Evolutionary conservation across 495 filamentous ascomycete genomes (phyloP).

Genomic region (Lasiosphaeria ovina): DNA sequence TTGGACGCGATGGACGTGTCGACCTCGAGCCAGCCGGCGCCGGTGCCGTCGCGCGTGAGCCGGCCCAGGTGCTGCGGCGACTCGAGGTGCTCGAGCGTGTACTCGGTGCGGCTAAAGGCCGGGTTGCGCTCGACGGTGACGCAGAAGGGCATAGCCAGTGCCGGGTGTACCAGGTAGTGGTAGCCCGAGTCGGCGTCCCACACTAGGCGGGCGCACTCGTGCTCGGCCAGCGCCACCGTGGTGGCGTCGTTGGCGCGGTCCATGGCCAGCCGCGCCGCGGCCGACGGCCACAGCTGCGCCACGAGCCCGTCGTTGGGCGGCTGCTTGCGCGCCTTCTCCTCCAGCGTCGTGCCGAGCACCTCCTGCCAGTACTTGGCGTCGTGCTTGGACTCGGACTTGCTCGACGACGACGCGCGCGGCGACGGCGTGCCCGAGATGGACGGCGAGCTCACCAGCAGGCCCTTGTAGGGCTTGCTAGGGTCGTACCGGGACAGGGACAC

Average conservation of each 20-base stretch:
- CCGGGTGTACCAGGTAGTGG: constrained; percentile 73
- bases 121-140: constrained; percentile 50
- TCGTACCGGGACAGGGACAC: constrained; percentile 53
- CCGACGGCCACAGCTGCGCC: constrained; percentile 68
- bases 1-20: constrained; percentile 50
- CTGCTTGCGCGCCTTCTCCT: constrained; percentile 54
- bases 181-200: constrained; percentile 62
- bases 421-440: constrained; percentile 27
- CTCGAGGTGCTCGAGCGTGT: constrained; percentile 61
- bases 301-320: constrained; percentile 67
- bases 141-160: constrained; percentile 57
- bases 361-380: constrained; percentile 47
- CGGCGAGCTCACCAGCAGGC: constrained; percentile 12
- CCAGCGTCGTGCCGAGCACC: constrained; percentile 60
- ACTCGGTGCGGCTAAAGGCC: constrained; percentile 57
- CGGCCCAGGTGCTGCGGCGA: constrained; percentile 50
- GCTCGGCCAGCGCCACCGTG: constrained; percentile 62
- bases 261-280: constrained; percentile 67
- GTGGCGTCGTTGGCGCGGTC: constrained; percentile 62
- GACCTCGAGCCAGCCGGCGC: constrained; percentile 51
- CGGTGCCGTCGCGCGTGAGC: constrained; percentile 52
- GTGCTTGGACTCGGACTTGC: constrained; percentile 20
- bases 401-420: constrained; percentile 30
- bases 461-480: constrained; percentile 49
- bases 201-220: constrained; percentile 68